phyloP scores from a whole-genome alignment of 1,139 yeast species.

The Saccharomyces uvarum region DNA sequence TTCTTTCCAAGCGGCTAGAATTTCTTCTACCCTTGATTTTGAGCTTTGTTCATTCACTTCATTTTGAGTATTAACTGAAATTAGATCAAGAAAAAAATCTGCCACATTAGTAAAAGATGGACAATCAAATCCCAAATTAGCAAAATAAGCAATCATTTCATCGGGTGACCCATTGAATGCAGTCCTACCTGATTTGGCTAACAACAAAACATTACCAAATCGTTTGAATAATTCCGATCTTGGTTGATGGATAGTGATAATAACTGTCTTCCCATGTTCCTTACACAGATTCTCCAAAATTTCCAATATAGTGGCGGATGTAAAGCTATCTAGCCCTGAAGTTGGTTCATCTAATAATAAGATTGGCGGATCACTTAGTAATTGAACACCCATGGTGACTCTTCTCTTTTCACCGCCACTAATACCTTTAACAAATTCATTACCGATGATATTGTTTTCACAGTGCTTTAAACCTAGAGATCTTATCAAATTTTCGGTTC shows the following conservation, averaged over 20 bases:
- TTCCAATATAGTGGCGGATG: conserved; percentile 61
- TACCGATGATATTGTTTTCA: conserved; percentile 69
- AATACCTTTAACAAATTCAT: conserved; percentile 64
- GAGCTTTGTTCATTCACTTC: conserved; percentile 22
- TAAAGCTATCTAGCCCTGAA: conserved; percentile 76
- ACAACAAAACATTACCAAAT: conserved; percentile 60
- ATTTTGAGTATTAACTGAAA: conserved; percentile 39
- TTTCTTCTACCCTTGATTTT: conserved; percentile 37
- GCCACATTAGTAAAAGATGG: conserved; percentile 63
- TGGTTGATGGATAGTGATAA: conserved; percentile 82
- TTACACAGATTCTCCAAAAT: conserved; percentile 51
- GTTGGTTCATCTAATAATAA: conserved; percentile 81
- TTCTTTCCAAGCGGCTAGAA: conserved; percentile 46
- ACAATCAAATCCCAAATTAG: conserved; percentile 42
- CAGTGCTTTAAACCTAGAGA: conserved; percentile 70
- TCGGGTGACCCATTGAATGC: conserved; percentile 52
- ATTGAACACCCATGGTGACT: conserved; percentile 73
- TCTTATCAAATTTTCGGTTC: conserved; percentile 51
- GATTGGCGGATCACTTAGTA: conserved; percentile 63
- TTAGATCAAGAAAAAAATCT: conserved; percentile 63
- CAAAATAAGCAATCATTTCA: conserved; percentile 40
- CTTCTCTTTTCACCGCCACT: conserved; percentile 85
- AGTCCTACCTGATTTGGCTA: conserved; percentile 67
- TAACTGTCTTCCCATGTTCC: conserved; percentile 57
- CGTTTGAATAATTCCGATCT: conserved; percentile 52